Base-by-base conservation (phyloP, 1,284 basidiomycete genomes). In the Lignosus rhinocerotis region DNA sequence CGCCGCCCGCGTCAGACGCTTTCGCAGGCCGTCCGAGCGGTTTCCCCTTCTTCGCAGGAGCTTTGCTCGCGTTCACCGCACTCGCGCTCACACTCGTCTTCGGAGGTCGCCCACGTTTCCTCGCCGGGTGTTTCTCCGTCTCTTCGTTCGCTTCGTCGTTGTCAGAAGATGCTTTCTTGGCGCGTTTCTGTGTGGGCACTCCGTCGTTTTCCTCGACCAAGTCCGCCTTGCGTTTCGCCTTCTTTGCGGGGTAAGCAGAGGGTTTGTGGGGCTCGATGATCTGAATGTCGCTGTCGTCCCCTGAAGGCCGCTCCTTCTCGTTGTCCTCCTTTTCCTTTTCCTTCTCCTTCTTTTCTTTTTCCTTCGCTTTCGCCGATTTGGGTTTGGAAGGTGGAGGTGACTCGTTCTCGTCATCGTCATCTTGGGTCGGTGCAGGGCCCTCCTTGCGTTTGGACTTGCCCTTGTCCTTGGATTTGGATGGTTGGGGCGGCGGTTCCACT, bases 151-250 rank as follows among this genome's bases (percentile, higher is more conserved):
- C 56, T 3, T 52, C 55, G 10, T 54, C 58, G 9, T 58, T 58
- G 19, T 58, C 56, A 11, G 34, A 44, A 6, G 55, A 11, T 17
- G 46, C 32, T 51, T 63, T 63, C 49, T 59, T 63, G 11, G 41
- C 42, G 2, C 43, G 43, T 33, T 62, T 64, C 58, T 58, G 60
- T 34, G 54, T 36, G 1, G 53, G 30, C 3, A 47, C 52, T 12
- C 55, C 38, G 11, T 55, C 55, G 7, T 64, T 56, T 6, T 55
- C 59, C 17, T 59, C 55, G 3, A 52, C 39, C 1, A 52, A 55
- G n/a, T 65, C 66, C 30, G 67, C 65, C 65, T 75, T 75, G 38
- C 67, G 70, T 68, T 76, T 76, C 51, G 63, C 66, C 47, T 63
- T 72, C 67, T 67, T 62, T 12, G 36, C 36, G 16, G 34, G 21